A percentile compares a stretch with the other conserved stretches of the same genome.
Evolutionary conservation across 345 rosid genomes (phyloP).

Genomic region (Microcos paniculata): DNA sequence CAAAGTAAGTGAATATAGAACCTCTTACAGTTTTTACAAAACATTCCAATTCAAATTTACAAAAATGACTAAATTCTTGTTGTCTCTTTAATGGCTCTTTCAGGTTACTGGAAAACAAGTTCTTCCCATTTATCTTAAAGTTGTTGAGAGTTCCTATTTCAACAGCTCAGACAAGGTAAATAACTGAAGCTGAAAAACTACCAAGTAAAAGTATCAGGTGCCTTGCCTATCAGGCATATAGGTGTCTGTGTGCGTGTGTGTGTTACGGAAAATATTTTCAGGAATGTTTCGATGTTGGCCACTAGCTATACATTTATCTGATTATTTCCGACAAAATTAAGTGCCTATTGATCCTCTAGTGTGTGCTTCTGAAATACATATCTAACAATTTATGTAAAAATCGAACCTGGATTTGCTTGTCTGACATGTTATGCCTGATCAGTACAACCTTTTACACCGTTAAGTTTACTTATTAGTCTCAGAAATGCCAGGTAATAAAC

Average conservation of each 20-base stretch:
- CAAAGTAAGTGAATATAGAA: slow-evolving; percentile 49
- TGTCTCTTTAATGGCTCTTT: not conserved
- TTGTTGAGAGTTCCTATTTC: slow-evolving; percentile 93
- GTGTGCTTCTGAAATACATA: slow-evolving; percentile 17
- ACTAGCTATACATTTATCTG: slow-evolving; percentile 23
- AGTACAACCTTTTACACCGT: slow-evolving; percentile 17
- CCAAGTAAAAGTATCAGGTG: slow-evolving; percentile 8
- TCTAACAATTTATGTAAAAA: slow-evolving; percentile 10
- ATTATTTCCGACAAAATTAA: slow-evolving; percentile 35
- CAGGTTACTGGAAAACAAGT: slow-evolving; percentile 91
- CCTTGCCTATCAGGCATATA: not conserved
- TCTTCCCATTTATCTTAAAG: slow-evolving; percentile 84
- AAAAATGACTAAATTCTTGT: slow-evolving; percentile 4
- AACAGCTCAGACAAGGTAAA: slow-evolving; percentile 92
- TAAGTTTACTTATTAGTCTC: slow-evolving; percentile 26
- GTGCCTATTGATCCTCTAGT: slow-evolving; percentile 35
- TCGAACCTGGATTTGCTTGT: slow-evolving; percentile 35
- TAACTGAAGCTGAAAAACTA: slow-evolving; percentile 3
- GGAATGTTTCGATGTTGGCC: slow-evolving; percentile 28
- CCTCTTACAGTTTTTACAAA: not conserved
- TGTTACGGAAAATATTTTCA: slow-evolving; percentile 8
- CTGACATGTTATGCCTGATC: slow-evolving; percentile 10
- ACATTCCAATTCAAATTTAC: not conserved
- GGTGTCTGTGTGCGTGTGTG: too few relatives aligned
- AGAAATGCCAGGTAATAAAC: slow-evolving; percentile 72